Base-by-base conservation (phyloP, 345 rosid species). In the Camelina laxa region DNA sequence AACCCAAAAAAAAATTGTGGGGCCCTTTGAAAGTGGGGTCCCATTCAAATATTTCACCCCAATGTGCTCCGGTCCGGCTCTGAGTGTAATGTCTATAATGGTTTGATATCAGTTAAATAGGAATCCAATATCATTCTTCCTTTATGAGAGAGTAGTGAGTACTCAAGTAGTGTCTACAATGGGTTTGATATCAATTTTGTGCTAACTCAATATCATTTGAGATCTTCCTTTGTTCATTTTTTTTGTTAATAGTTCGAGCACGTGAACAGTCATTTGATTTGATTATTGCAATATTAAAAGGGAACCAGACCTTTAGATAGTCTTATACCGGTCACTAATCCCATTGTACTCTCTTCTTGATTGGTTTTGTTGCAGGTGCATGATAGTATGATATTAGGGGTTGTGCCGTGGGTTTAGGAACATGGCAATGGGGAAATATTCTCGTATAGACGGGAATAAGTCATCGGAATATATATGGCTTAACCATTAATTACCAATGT, bases 341-440 rank as follows among this genome's bases (percentile, higher is more conserved):
- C 6, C 1, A 38, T 45, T 58, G 51, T 36, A 22, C 33, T 60
- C 55, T 71, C 48, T 39, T 78, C 20, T 0, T 59, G 2, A 33
- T 42, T 71, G 64, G 62, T 55, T 57, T 2, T 24, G 4, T 38
- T 59, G 49, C 69, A 69, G 82, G 77, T 76, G 61, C 39, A 55
- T 77, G 61, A 79, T 44, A 76, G 61, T 35, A 55, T 77, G 61
- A 79, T 44, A 76, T 39, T 68, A 67, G 65, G 47, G 73, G 53
- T 42, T 7, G 69, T 60, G 62, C 47, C 4, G 38, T 67, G 68
- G 55, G 57, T 13, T 22, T 64, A 44, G 68, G 30, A 75, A 41
- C 47, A 91, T 88, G 97, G 95, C 96, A 6, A 24, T 76, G 69
- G 90, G 85, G 50, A 89, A 80, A 59, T 84, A 84, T 77, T 82